phyloP scores from a whole-genome alignment of 1,284 basidiomycete species.

The Moesziomyces parantarcticus region DNA sequence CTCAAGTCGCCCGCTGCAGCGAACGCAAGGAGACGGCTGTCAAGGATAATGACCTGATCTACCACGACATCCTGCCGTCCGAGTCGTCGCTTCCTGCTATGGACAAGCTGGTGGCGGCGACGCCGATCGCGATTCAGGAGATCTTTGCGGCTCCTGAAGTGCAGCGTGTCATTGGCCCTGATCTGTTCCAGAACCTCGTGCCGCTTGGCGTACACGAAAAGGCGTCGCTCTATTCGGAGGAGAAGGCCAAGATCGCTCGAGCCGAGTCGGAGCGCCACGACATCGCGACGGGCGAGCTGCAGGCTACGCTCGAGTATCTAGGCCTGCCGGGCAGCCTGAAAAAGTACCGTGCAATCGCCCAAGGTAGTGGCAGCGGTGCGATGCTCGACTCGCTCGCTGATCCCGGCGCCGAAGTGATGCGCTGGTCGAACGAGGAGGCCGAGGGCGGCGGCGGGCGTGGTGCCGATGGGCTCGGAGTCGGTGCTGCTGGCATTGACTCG shows the following conservation, averaged over 20 bases:
- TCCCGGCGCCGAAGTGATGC: constrained; percentile 77
- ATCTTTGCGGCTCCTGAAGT: constrained; percentile 91
- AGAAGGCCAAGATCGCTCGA: constrained; percentile 95
- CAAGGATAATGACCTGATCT: constrained; percentile 96
- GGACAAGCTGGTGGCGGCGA: constrained; percentile 82
- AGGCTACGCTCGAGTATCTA: constrained; percentile 83
- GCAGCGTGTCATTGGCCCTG: constrained; percentile 91
- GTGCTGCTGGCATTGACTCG: constrained; percentile 48
- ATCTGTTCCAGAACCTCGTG: constrained; percentile 87
- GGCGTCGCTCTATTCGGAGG: constrained; percentile 95
- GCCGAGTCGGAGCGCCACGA: constrained; percentile 89
- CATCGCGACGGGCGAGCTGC: constrained; percentile 81
- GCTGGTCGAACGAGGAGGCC: constrained; percentile 80
- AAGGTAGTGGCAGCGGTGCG: constrained; percentile 72
- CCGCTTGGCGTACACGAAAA: constrained; percentile 95
- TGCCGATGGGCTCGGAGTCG: constrained; percentile 73
- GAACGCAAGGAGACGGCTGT: constrained; percentile 82
- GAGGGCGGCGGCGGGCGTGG: constrained; percentile 74
- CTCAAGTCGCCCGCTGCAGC: constrained; percentile 80
- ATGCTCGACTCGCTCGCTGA: constrained; percentile 69
- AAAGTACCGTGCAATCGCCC: constrained; percentile 80
- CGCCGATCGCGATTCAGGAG: constrained; percentile 89
- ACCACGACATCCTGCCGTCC: constrained; percentile 90
- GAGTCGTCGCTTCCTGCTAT: constrained; percentile 82
- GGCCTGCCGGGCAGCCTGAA: constrained; percentile 82